Conservation (phyloP, 768 basidiomycete genomes). For the Austroboletus festivus region DNA sequence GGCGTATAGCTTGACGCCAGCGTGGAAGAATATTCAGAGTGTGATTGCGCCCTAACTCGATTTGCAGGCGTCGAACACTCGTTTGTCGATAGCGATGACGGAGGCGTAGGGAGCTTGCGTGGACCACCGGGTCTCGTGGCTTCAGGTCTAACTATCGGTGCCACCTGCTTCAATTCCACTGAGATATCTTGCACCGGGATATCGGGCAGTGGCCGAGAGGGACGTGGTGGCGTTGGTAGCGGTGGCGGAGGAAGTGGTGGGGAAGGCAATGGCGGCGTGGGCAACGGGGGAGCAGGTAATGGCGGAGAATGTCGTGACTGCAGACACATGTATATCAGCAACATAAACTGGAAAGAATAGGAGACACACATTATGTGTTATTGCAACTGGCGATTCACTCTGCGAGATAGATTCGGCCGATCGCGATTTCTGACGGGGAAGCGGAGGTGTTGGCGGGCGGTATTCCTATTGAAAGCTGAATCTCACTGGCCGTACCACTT, state of each 20-base stretch:
- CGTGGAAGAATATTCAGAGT: conserved; percentile 25
- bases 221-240: conserved; percentile 27
- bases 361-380: conserved; percentile 25
- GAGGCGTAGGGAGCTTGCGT: conserved; percentile 34
- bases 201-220: conserved; percentile 28
- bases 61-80: conserved; percentile 15
- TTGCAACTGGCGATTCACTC: conserved; percentile 30
- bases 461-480: conserved; percentile 38
- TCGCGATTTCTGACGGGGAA: conserved; percentile 39
- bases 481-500: neutral
- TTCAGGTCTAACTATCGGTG: conserved; percentile 17
- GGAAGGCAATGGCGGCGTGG: conserved; percentile 9
- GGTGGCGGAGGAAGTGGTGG: conserved; percentile 27
- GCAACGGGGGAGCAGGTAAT: conserved; percentile 13
- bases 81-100: conserved; percentile 24
- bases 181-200: conserved; percentile 24
- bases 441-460: conserved; percentile 58
- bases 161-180: conserved; percentile 14
- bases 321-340: neutral
- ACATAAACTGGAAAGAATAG: conserved; percentile 2
- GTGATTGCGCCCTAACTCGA: conserved; percentile 19
- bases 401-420: conserved; percentile 29
- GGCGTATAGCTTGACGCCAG: conserved; percentile 26
- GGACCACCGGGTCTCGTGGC: conserved; percentile 18
- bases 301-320: conserved; percentile 29